Conservation (phyloP, 2,329 filamentous ascomycete species). For the Aspergillus intermedius region DNA sequence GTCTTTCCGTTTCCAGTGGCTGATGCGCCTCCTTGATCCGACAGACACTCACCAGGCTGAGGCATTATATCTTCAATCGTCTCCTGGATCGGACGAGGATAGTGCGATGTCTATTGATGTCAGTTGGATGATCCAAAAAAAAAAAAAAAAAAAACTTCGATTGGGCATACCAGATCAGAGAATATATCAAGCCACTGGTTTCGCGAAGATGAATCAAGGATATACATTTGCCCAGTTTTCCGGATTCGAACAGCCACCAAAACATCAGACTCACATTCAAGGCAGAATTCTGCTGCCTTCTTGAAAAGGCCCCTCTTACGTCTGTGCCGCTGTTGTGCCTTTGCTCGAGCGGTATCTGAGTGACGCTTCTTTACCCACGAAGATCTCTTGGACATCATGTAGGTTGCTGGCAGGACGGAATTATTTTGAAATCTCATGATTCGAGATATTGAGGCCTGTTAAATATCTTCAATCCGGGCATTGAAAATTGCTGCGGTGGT, state of each 20-base stretch:
- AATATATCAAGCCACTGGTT: slow-evolving; percentile 4
- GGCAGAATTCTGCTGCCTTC: slow-evolving; percentile 13
- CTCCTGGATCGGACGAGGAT: slow-evolving; percentile 3
- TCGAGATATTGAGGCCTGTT: too few species aligned
- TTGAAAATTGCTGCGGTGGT: too few species aligned
- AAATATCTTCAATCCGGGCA: too few species aligned
- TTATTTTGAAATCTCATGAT: neutral
- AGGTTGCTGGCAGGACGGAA: neutral
- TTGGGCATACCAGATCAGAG: slow-evolving; percentile 3
- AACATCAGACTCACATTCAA: slow-evolving; percentile 13
- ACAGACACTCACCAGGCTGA: neutral
- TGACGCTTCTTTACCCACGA: slow-evolving; percentile 9
- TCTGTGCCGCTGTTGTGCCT: slow-evolving; percentile 10
- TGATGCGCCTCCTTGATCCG: neutral
- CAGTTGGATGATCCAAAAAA: slow-evolving; percentile 5
- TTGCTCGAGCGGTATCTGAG: slow-evolving; percentile 11
- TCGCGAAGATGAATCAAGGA: slow-evolving; percentile 12
- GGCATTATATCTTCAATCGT: neutral
- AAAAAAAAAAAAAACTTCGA: slow-evolving; percentile 10
- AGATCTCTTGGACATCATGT: neutral
- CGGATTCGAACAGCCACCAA: slow-evolving; percentile 9
- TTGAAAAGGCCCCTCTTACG: slow-evolving; percentile 13
- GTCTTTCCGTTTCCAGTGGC: neutral
- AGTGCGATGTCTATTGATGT: slow-evolving; percentile 4
- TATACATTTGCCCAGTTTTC: slow-evolving; percentile 13